Conservation (phyloP, 768 basidiomycete genomes). For the Chlorophyllum brunneum region DNA sequence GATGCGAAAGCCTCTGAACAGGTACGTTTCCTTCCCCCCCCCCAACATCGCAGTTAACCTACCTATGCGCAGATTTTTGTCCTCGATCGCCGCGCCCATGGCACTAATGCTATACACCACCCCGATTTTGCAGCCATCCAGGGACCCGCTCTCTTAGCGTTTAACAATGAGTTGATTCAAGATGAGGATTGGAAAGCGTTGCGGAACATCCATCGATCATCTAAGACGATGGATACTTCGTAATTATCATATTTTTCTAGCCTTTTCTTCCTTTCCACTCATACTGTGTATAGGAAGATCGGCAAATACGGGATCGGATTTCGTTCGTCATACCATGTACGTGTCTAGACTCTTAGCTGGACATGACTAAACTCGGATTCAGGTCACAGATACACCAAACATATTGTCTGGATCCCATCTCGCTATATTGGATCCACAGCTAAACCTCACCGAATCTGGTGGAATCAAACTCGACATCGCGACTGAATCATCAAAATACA, state of each 20-base stretch:
- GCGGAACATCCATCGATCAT: constrained; percentile 38
- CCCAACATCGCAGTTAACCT: background rate
- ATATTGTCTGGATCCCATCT: constrained; percentile 38
- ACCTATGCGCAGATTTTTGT: constrained; percentile 33
- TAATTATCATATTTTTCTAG: constrained; percentile 19
- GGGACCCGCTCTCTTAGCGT: constrained; percentile 44
- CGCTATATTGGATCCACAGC: constrained; percentile 41
- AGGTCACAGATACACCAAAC: constrained; percentile 50
- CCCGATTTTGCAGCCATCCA: constrained; percentile 26
- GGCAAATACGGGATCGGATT: constrained; percentile 54
- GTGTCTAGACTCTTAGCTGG: constrained; percentile 5
- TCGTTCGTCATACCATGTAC: constrained; percentile 47
- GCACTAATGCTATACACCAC: constrained; percentile 21
- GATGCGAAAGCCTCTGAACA: constrained; percentile 44
- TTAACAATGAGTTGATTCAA: constrained; percentile 39
- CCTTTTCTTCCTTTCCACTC: background rate
- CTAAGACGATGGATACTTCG: constrained; percentile 42
- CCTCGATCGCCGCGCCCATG: constrained; percentile 34
- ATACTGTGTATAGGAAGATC: constrained; percentile 34
- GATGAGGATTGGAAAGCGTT: constrained; percentile 43
- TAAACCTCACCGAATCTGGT: constrained; percentile 23
- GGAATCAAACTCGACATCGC: constrained; percentile 30
- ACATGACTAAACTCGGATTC: background rate
- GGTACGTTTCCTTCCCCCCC: constrained; percentile 21
- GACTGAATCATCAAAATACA: constrained; percentile 18